Conservation (phyloP, 2,329 filamentous ascomycete genomes). For the Trichophyton benhamiae region DNA sequence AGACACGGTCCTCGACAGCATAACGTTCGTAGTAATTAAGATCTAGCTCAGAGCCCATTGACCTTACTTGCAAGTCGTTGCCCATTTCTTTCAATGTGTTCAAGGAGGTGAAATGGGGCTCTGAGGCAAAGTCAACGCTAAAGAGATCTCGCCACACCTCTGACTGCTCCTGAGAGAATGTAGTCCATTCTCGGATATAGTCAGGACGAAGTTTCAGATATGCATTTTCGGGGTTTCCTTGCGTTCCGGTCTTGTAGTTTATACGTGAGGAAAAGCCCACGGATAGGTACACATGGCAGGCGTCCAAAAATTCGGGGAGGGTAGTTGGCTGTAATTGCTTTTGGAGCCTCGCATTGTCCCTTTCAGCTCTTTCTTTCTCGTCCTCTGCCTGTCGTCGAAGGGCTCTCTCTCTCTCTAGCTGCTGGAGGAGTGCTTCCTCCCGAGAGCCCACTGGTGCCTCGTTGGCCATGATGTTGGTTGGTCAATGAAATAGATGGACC, state of each 20-base stretch:
- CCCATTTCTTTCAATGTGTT: slow-evolving; percentile 7
- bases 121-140: slow-evolving; percentile 5
- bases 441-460: neutral
- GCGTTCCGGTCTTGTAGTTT: neutral
- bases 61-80: neutral
- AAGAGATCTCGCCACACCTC: slow-evolving; percentile 8
- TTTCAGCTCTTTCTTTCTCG: neutral
- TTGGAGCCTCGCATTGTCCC: neutral
- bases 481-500: no score
- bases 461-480: no score
- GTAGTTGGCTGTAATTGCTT: neutral
- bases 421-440: neutral
- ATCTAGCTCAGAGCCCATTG: slow-evolving; percentile 12
- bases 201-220: slow-evolving; percentile 11
- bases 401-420: neutral
- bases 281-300: slow-evolving; percentile 12
- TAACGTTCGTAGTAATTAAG: slow-evolving; percentile 9
- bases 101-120: slow-evolving; percentile 10
- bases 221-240: slow-evolving; percentile 12
- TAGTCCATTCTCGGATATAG: slow-evolving; percentile 8
- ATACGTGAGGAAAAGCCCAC: slow-evolving; percentile 6
- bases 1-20: slow-evolving; percentile 8
- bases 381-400: neutral
- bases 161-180: slow-evolving; percentile 7
- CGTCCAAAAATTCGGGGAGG: slow-evolving; percentile 11